Conservation (phyloP, 352 stramenopile genomes). For the Phytophthora vignae region DNA sequence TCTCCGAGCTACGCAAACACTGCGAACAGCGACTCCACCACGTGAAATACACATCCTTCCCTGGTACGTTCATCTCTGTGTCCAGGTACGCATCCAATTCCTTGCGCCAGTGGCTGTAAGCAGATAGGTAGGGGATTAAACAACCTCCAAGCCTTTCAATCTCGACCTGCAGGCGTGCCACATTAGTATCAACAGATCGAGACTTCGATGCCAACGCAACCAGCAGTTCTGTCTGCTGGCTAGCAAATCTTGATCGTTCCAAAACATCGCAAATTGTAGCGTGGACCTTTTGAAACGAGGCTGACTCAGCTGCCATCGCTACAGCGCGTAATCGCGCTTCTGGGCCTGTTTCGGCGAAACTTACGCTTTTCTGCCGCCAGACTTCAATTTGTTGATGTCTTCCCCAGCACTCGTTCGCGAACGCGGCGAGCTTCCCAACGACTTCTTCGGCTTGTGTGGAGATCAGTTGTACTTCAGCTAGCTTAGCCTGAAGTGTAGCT, state of each 20-base stretch:
- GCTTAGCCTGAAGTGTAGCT: slow-evolving; percentile 17
- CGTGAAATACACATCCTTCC: slow-evolving; percentile 56
- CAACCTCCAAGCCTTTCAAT: slow-evolving; percentile 36
- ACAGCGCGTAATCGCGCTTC: slow-evolving; percentile 16
- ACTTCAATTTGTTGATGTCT: slow-evolving; percentile 59
- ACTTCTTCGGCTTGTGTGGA: slow-evolving; percentile 16
- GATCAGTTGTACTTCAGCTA: slow-evolving; percentile 8
- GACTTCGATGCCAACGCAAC: slow-evolving; percentile 39
- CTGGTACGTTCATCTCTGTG: slow-evolving; percentile 20
- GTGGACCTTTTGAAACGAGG: slow-evolving; percentile 40
- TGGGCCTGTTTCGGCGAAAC: slow-evolving; percentile 29
- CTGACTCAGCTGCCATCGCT: slow-evolving; percentile 14
- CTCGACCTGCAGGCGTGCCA: slow-evolving; percentile 35
- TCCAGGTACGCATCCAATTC: slow-evolving; percentile 50
- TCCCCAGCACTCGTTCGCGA: slow-evolving; percentile 56
- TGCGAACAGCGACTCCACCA: slow-evolving; percentile 50
- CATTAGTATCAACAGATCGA: slow-evolving; percentile 40
- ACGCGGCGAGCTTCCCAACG: slow-evolving; percentile 35
- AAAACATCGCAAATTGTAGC: slow-evolving; percentile 20
- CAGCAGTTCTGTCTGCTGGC: slow-evolving; percentile 31
- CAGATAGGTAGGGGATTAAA: slow-evolving; percentile 50
- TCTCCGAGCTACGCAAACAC: slow-evolving; percentile 18
- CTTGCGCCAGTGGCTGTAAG: slow-evolving; percentile 46
- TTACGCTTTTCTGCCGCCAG: slow-evolving; percentile 44
- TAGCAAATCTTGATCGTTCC: slow-evolving; percentile 16